Evolutionary conservation across 306 rosid species (phyloP), one percentile per base, ranked within the genome.

Genomic region (Cotoneaster glaucophyllus): DNA sequence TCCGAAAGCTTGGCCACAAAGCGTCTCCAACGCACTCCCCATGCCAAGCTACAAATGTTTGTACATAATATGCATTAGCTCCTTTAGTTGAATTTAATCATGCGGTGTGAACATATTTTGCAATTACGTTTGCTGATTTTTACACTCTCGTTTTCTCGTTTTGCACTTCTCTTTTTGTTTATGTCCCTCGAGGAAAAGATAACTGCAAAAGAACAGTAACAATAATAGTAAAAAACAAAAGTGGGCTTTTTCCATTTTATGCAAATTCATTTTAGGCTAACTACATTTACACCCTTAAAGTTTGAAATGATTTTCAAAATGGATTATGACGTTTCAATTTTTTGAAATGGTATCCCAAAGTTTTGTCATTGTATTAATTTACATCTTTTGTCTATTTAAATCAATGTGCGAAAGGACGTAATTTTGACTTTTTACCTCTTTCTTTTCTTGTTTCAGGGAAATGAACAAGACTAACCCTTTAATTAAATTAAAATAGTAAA

Each of bases 1-100:
- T 17, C 98, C 97, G 74, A 75, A 91, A 25, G 98, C 96, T 87
- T 94, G 98, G 39, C 98, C 97, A 45, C 98, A 94, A 0, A 94
- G 85, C 22, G 97, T 94, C 89, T 91, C 98, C 0, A 90, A 61
- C 21, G 98, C 98, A 54, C 97, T 91, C 52, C 96, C 96, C 98
- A 92, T 93, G 18, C 98, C 98, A 81, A 93, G 78, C 87, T 80
- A 70, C 82, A 77, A 52, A 21, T 63, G 29, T 63, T 50, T 50
- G 48, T 15, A 22, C 39, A 25, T 8, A 39, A 6, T n/a, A 54
- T 6, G 11, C 11, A 70, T 64, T 64, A 64, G 68, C 44, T 26
- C 65, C 34, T 61, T 61, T 31, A 56, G 4, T 56, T n/a, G 12
- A 11, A n/a, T 9, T 41, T 41, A 41, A 41, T 41, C 44, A 41